A percentile compares a stretch with the other conserved stretches of the same genome.
Evolutionary conservation across 192 early-diverging fungal species (phyloP).

Genomic region (Endogone sp.): DNA sequence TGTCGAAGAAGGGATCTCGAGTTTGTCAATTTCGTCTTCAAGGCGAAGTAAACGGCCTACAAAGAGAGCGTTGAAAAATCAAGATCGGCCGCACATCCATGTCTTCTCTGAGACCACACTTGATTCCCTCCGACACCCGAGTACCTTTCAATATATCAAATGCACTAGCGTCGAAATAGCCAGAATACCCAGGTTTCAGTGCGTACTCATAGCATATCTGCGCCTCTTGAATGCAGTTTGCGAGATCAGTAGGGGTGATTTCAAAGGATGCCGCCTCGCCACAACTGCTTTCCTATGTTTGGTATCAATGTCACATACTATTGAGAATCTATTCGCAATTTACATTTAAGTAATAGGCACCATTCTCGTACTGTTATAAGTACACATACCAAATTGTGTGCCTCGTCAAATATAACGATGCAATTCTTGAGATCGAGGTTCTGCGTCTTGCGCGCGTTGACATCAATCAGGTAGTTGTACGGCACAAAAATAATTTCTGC

Average conservation of each 20-base stretch:
- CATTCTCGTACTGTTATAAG: not conserved
- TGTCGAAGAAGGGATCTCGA: slow-evolving; percentile 2
- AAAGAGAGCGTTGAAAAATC: not conserved
- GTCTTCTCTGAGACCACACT: not conserved
- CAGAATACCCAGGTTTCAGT: not conserved
- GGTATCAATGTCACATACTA: too few relatives aligned
- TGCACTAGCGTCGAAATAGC: slow-evolving; percentile 6
- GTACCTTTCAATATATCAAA: slow-evolving; percentile 28
- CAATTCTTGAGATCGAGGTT: slow-evolving; percentile 47
- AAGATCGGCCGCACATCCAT: not conserved
- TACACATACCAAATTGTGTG: slow-evolving; percentile 38
- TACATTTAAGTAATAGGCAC: not conserved
- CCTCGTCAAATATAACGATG: slow-evolving; percentile 66
- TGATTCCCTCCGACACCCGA: not conserved
- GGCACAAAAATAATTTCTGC: slow-evolving; percentile 62
- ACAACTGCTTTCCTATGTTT: slow-evolving; percentile 27
- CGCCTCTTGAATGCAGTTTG: slow-evolving; percentile 17
- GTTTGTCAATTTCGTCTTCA: slow-evolving; percentile 5
- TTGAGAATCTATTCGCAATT: too few relatives aligned
- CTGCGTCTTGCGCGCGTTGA: slow-evolving; percentile 44
- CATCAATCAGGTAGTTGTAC: slow-evolving; percentile 62
- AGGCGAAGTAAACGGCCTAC: slow-evolving; percentile 23
- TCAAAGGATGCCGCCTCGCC: slow-evolving; percentile 45
- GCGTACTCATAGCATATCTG: slow-evolving; percentile 10
- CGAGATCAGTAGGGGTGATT: slow-evolving; percentile 18